A percentile compares a stretch with the other conserved stretches of the same genome.
Evolutionary conservation across 352 stramenopile species (phyloP).

Genomic region (Phytopythium aichiense): DNA sequence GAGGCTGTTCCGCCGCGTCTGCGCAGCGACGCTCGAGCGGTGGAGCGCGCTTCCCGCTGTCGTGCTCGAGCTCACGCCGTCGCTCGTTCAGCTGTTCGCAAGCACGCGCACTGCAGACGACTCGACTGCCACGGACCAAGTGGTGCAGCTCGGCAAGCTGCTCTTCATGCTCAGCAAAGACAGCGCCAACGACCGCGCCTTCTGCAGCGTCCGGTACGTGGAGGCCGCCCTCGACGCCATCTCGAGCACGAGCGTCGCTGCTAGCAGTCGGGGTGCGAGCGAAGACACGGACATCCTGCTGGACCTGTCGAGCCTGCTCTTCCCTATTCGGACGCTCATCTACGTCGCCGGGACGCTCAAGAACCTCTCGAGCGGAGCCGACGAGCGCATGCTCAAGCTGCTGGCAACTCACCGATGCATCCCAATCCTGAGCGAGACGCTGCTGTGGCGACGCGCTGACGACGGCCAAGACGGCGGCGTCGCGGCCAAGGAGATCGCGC

Average conservation of each 20-base stretch:
- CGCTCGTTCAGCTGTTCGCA: conserved; percentile 34
- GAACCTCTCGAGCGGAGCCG: conserved; percentile 52
- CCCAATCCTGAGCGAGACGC: conserved; percentile 41
- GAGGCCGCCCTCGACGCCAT: conserved; percentile 51
- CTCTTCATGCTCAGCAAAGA: conserved; percentile 80
- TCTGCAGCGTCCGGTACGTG: conserved; percentile 63
- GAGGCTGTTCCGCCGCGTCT: conserved; percentile 24
- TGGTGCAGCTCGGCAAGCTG: conserved; percentile 43
- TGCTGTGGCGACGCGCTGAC: conserved; percentile 33
- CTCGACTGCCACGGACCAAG: conserved; percentile 7
- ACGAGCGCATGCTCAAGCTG: conserved; percentile 56
- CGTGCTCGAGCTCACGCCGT: conserved; percentile 38
- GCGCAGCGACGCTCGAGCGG: conserved; percentile 16
- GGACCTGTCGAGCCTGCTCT: conserved; percentile 1
- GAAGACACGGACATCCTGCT: conserved; percentile 7
- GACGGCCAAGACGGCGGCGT: neutral
- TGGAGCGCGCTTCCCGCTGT: conserved; percentile 28
- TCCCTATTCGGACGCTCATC: conserved; percentile 45
- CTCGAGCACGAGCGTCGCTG: conserved; percentile 14
- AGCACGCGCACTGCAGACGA: neutral
- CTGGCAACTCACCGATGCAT: conserved; percentile 64
- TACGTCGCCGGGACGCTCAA: conserved; percentile 70
- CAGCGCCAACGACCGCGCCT: conserved; percentile 48
- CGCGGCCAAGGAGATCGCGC: conserved; percentile 53
- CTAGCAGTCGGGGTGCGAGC: neutral